These are phyloP conservation scores for Talaromyces sp. DNA, from an alignment of 2,329 filamentous ascomycete species.

Conservation along the genomic window DNA sequence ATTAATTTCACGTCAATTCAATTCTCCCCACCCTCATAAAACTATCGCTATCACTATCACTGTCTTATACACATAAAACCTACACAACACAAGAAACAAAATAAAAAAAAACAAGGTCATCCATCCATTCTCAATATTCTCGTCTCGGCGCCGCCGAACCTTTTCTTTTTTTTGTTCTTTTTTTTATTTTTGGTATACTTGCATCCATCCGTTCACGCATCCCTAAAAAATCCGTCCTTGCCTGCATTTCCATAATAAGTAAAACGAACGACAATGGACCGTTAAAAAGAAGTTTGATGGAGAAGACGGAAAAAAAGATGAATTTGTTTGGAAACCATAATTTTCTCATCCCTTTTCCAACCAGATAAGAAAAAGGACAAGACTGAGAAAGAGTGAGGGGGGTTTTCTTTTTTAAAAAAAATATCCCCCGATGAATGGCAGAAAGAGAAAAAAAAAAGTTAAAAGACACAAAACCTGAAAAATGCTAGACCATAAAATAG, in stretches of 20 bases:
- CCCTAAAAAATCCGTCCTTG: neutral
- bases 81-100: no score
- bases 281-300: neutral
- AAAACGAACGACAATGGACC: neutral
- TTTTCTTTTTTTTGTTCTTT: no score
- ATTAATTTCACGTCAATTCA: no score
- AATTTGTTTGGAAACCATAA: neutral
- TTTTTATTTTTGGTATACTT: neutral
- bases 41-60: no score
- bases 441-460: constrained; percentile 16
- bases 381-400: neutral
- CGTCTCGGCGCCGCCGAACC: neutral
- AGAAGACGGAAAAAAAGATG: neutral
- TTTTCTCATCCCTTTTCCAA: neutral
- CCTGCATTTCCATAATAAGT: neutral
- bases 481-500: constrained; percentile 9
- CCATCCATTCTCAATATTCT: neutral
- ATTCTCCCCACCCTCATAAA: no score
- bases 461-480: constrained; percentile 1
- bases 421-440: constrained; percentile 1
- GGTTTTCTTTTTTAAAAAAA: neutral
- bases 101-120: neutral
- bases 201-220: no score
- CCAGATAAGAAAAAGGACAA: neutral
- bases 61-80: no score